These are phyloP conservation scores for Coleophoma cylindrospora DNA, from an alignment of 2,329 filamentous ascomycete genomes.

Conservation along the genomic window DNA sequence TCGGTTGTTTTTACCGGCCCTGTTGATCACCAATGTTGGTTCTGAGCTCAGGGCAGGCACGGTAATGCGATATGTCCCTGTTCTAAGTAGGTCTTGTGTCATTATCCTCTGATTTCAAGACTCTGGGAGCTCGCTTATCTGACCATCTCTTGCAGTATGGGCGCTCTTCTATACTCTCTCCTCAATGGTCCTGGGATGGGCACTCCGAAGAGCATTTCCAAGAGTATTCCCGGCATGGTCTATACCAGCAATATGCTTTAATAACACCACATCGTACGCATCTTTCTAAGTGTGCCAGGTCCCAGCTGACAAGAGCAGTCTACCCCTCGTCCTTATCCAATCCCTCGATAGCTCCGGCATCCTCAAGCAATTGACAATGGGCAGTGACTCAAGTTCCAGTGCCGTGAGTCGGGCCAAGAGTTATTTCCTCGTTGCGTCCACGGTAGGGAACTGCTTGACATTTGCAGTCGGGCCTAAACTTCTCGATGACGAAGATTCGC, in stretches of 20 bases:
- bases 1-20: constrained; percentile 45
- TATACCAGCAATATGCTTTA: constrained; percentile 48
- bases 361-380: constrained; percentile 39
- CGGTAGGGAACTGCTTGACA: constrained; percentile 56
- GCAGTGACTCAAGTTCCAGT: constrained; percentile 31
- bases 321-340: constrained; percentile 45
- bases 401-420: constrained; percentile 54
- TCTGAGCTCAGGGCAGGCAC: constrained; percentile 42
- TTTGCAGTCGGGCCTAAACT: constrained; percentile 57
- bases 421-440: constrained; percentile 61
- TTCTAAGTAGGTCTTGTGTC: constrained; percentile 31
- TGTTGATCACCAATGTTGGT: constrained; percentile 48
- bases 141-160: constrained; percentile 35
- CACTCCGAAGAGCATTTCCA: constrained; percentile 35
- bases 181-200: constrained; percentile 41
- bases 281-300: background rate
- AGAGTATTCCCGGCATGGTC: constrained; percentile 44
- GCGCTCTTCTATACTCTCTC: constrained; percentile 41
- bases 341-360: constrained; percentile 39
- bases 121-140: background rate
- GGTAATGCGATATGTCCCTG: constrained; percentile 40
- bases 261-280: constrained; percentile 46
- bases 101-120: background rate
- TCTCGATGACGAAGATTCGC: constrained; percentile 36
- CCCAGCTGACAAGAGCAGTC: constrained; percentile 4